These are phyloP conservation scores for Bacidia gigantensis DNA, from an alignment of 495 filamentous ascomycete genomes.

Conservation along the genomic window DNA sequence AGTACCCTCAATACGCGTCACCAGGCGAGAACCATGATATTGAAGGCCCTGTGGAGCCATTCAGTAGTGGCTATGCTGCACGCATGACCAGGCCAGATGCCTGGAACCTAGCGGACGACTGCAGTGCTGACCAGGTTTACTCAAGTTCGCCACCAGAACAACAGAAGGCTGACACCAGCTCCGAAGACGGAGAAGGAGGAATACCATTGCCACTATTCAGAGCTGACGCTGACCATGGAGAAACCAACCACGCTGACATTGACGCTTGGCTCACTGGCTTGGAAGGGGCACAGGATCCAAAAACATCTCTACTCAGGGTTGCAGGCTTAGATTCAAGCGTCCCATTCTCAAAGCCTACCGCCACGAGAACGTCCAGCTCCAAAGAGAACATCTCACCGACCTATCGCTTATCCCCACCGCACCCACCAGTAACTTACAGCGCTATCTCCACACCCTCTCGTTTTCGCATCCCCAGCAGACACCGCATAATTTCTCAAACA, in stretches of 20 bases:
- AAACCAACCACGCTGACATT: background rate
- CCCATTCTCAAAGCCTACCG: background rate
- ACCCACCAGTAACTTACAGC: background rate
- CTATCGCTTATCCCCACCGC: background rate
- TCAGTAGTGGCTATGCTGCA: conserved; percentile 9
- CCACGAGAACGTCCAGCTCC: conserved; percentile 5
- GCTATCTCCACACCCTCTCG: background rate
- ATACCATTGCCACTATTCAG: background rate
- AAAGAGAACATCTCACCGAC: conserved; percentile 12
- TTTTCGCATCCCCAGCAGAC: background rate
- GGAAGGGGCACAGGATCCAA: background rate
- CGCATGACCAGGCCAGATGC: conserved; percentile 1
- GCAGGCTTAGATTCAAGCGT: background rate
- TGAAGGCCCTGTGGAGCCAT: background rate
- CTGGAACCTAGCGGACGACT: background rate
- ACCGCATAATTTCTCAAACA: background rate
- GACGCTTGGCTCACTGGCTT: conserved; percentile 1
- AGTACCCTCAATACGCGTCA: background rate
- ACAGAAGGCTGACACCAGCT: background rate
- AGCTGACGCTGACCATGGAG: background rate
- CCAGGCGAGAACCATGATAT: background rate
- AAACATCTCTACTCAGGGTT: background rate
- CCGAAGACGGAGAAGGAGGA: background rate
- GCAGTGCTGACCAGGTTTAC: background rate
- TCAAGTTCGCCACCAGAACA: background rate